phyloP scores from a whole-genome alignment of 1,284 basidiomycete genomes.

The Trichosporon ovoides region DNA sequence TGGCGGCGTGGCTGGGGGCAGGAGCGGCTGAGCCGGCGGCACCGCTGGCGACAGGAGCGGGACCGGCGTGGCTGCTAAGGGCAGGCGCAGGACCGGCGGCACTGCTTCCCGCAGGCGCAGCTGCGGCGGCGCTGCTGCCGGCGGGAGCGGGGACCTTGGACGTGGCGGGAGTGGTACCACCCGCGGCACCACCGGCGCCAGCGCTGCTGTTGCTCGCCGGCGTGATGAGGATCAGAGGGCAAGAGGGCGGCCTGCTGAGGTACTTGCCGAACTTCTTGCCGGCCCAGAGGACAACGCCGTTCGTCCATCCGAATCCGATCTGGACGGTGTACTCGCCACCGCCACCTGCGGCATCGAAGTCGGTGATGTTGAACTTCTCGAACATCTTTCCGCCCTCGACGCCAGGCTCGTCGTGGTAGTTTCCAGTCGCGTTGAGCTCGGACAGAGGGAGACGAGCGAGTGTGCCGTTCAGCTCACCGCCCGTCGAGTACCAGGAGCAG shows the following conservation, averaged over 20 bases:
- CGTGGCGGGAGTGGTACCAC: no score
- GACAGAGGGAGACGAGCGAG: constrained; percentile 63
- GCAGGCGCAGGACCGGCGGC: no score
- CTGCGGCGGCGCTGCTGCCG: no score
- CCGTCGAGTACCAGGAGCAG: constrained; percentile 77
- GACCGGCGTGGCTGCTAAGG: no score
- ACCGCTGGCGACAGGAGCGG: background rate
- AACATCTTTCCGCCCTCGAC: constrained; percentile 63
- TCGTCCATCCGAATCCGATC: constrained; percentile 69
- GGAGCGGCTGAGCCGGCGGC: no score
- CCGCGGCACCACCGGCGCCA: background rate
- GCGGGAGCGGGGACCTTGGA: no score
- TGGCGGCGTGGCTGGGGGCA: no score
- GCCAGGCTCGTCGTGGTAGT: constrained; percentile 24
- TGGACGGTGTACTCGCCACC: constrained; percentile 78
- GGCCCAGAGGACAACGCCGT: constrained; percentile 70
- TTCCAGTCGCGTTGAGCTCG: constrained; percentile 68
- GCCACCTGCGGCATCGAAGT: constrained; percentile 74
- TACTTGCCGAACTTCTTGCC: constrained; percentile 64
- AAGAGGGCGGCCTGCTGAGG: constrained; percentile 61
- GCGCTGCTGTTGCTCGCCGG: background rate
- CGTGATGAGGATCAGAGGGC: constrained; percentile 56
- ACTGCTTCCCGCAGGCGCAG: no score
- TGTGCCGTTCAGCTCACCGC: constrained; percentile 67
- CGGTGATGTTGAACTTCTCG: constrained; percentile 63